phyloP scores from a whole-genome alignment of 1,284 basidiomycete species.

The Polyporus tsugae region DNA sequence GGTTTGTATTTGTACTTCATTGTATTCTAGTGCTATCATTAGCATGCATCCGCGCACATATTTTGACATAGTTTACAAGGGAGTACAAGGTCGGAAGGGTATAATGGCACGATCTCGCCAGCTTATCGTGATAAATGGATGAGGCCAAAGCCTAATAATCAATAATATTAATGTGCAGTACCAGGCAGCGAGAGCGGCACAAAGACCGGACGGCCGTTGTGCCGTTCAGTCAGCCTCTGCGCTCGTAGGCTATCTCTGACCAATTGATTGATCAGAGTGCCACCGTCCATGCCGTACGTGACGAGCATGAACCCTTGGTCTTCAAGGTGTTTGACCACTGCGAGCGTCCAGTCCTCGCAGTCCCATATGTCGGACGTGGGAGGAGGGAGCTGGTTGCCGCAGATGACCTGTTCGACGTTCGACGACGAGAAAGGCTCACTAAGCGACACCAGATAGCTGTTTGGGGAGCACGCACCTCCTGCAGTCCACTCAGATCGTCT shows the following conservation, averaged over 20 bases:
- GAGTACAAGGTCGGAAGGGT: too few relatives aligned
- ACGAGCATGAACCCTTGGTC: neutral
- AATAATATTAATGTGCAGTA: neutral
- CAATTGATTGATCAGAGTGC: neutral
- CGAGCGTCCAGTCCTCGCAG: slow-evolving; percentile 8
- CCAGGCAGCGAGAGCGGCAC: neutral
- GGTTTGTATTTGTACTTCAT: too few relatives aligned
- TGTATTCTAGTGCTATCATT: too few relatives aligned
- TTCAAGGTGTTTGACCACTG: neutral
- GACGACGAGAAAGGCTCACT: neutral
- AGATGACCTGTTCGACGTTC: neutral
- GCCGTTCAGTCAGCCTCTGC: neutral
- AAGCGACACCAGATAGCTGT: neutral
- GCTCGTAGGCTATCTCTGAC: neutral
- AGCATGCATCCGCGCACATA: too few relatives aligned
- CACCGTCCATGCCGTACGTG: neutral
- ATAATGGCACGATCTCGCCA: too few relatives aligned
- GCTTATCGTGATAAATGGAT: too few relatives aligned
- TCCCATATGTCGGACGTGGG: neutral
- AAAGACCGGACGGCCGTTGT: neutral
- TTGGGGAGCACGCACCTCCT: neutral
- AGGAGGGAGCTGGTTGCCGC: neutral
- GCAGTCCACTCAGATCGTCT: neutral
- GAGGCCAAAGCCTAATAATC: neutral
- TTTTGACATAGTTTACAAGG: too few relatives aligned